Evolutionary conservation across 805 yeast genomes (phyloP).

Genomic region (Candida cerambycidarum): DNA sequence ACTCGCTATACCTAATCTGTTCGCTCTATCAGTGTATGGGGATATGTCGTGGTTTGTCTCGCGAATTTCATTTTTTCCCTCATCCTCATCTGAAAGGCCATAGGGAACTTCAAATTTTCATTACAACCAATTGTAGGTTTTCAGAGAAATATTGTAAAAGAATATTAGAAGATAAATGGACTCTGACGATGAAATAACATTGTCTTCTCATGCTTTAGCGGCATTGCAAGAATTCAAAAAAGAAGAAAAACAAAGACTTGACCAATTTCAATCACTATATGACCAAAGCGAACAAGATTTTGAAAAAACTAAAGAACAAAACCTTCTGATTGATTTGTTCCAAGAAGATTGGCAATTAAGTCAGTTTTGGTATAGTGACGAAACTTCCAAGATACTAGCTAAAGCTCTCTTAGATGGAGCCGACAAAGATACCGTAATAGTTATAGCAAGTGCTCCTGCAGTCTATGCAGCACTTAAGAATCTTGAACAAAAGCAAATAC

Average conservation of each 20-base stretch:
- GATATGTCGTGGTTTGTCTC: conserved; percentile 3
- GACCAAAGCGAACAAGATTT: conserved; percentile 57
- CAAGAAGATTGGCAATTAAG: conserved; percentile 94
- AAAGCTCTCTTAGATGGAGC: conserved; percentile 77
- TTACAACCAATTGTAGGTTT: too few relatives aligned
- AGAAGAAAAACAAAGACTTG: conserved; percentile 59
- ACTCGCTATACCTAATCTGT: background rate
- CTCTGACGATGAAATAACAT: conserved; percentile 44
- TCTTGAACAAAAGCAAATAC: conserved; percentile 49
- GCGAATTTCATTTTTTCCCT: conserved; percentile 1
- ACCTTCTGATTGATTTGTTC: conserved; percentile 66
- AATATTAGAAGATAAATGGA: too few relatives aligned
- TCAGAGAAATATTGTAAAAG: too few relatives aligned
- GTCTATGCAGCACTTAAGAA: conserved; percentile 77
- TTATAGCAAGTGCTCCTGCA: conserved; percentile 86
- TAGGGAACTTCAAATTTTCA: too few relatives aligned
- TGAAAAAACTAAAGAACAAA: conserved; percentile 24
- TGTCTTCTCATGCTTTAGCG: conserved; percentile 51
- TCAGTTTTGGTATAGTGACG: conserved; percentile 85
- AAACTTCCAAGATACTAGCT: conserved; percentile 68
- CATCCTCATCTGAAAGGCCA: background rate
- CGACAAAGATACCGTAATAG: conserved; percentile 65
- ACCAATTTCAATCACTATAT: conserved; percentile 55
- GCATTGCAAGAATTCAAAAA: conserved; percentile 63
- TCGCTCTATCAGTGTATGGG: background rate